These are phyloP conservation scores for Cornus kousa DNA, from an alignment of 148 eudicot species.

Conservation along the genomic window DNA sequence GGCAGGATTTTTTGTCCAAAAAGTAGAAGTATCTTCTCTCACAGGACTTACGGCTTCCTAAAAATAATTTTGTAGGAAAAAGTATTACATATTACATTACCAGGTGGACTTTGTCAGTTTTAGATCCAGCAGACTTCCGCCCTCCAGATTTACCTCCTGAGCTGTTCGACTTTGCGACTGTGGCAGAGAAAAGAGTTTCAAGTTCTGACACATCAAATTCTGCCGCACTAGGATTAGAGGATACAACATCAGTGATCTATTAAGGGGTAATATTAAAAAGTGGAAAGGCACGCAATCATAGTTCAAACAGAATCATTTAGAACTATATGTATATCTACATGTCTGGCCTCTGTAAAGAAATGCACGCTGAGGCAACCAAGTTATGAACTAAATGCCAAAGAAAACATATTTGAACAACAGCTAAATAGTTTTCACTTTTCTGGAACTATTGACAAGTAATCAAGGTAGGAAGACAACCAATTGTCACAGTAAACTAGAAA, in stretches of 20 bases:
- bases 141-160: constrained; percentile 66
- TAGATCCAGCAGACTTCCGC: constrained; percentile 78
- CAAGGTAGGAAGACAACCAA: not conserved
- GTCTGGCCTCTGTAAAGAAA: not conserved
- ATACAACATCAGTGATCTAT: constrained; percentile 31
- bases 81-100: constrained; percentile 37
- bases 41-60: not conserved
- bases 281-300: not conserved
- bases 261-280: not conserved
- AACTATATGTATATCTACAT: not conserved
- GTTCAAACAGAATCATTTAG: constrained; percentile 3
- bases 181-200: constrained; percentile 83
- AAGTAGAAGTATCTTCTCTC: not conserved
- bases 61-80: not conserved
- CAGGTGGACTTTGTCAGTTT: constrained; percentile 80
- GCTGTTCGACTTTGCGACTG: constrained; percentile 61
- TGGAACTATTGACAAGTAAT: not conserved
- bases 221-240: constrained; percentile 52
- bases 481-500: not conserved
- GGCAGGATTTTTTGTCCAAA: not conserved
- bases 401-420: constrained; percentile 5
- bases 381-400: not conserved
- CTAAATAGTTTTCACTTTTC: not conserved
- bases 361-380: not conserved
- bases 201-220: constrained; percentile 90